A percentile compares a stretch with the other conserved stretches of the same genome.
phyloP scores from a whole-genome alignment of 345 rosid genomes.

The Salix suchowensis region DNA sequence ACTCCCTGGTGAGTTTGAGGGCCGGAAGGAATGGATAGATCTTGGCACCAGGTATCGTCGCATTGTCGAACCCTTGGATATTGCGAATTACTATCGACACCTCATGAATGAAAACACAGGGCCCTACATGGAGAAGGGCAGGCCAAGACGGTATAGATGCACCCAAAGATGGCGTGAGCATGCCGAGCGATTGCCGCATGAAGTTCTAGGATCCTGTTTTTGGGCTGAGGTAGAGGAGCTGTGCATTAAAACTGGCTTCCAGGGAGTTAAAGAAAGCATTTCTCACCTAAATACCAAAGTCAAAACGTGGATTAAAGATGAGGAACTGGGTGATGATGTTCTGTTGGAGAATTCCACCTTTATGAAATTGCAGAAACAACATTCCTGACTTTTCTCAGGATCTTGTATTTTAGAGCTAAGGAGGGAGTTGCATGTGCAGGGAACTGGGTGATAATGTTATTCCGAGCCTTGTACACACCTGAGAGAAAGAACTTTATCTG shows the following conservation, averaged over 20 bases:
- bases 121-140: constrained; percentile 50
- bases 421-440: neutral
- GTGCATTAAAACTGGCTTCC: neutral
- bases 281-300: constrained; percentile 14
- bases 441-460: neutral
- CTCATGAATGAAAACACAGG: constrained; percentile 79
- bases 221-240: constrained; percentile 91
- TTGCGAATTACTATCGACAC: constrained; percentile 76
- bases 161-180: constrained; percentile 67
- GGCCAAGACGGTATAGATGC: constrained; percentile 62
- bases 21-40: constrained; percentile 27
- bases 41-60: constrained; percentile 50
- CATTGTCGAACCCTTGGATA: constrained; percentile 68
- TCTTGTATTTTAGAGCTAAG: constrained; percentile 8
- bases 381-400: constrained; percentile 22
- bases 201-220: constrained; percentile 48
- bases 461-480: neutral
- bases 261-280: constrained; percentile 10
- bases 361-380: constrained; percentile 39
- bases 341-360: constrained; percentile 48
- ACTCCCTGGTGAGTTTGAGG: constrained; percentile 64
- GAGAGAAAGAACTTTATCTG: neutral
- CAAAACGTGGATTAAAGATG: constrained; percentile 26
- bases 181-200: constrained; percentile 7
- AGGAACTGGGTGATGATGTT: constrained; percentile 30